Conservation (phyloP, 305 asterid species). For the Rubia occidens region DNA sequence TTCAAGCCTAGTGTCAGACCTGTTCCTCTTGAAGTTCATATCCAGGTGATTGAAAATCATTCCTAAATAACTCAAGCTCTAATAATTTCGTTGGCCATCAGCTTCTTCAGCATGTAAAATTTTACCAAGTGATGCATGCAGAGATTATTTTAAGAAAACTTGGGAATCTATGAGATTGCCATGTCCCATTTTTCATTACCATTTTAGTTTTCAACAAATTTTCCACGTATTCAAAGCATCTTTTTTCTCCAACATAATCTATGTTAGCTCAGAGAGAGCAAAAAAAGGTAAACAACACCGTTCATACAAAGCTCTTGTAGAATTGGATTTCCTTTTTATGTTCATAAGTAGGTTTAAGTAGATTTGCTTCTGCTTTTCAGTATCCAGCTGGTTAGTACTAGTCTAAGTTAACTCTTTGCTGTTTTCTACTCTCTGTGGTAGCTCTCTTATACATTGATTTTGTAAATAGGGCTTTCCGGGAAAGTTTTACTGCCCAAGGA, state of each 20-base stretch:
- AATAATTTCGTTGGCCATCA: constrained; percentile 16
- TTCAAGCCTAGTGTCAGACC: constrained; percentile 99
- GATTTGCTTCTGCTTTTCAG: neutral
- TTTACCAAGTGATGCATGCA: neutral
- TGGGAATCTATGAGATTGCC: neutral
- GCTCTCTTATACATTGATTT: constrained; percentile 12
- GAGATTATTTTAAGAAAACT: neutral
- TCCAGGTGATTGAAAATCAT: constrained; percentile 62
- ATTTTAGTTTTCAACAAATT: neutral
- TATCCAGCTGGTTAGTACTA: neutral
- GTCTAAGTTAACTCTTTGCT: neutral
- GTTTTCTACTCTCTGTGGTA: neutral
- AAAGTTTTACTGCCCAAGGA: constrained; percentile 96
- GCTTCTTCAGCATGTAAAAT: neutral
- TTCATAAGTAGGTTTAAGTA: too few species aligned
- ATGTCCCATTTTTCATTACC: too few species aligned
- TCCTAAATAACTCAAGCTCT: constrained; percentile 8
- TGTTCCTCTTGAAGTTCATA: constrained; percentile 99
- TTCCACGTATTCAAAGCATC: neutral
- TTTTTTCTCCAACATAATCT: neutral
- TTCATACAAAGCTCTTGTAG: too few species aligned
- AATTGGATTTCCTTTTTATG: neutral
- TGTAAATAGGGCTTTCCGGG: constrained; percentile 92
- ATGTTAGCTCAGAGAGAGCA: too few species aligned
- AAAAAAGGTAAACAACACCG: neutral